These are phyloP conservation scores for Geranium brycei DNA, from an alignment of 345 rosid genomes.

Conservation along the genomic window DNA sequence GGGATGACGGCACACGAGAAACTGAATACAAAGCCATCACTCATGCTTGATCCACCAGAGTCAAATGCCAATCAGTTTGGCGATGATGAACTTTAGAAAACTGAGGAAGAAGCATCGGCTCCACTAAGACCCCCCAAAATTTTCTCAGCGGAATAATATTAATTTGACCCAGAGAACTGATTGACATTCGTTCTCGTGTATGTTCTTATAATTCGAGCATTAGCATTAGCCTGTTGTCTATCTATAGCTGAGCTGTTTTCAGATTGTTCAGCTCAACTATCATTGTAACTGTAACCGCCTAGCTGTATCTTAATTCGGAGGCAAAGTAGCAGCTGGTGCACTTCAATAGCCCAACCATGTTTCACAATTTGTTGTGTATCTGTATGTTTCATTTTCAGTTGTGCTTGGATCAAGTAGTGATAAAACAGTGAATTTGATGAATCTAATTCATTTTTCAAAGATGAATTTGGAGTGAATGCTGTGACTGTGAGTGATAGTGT, in stretches of 20 bases:
- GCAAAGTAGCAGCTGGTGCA: too few species aligned
- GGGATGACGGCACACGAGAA: conserved; percentile 21
- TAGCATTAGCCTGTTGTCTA: not conserved
- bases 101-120: not conserved
- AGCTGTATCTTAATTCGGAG: too few species aligned
- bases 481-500: too few species aligned
- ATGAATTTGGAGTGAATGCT: too few species aligned
- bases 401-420: too few species aligned
- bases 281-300: not conserved
- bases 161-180: not conserved
- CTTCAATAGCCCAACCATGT: too few species aligned
- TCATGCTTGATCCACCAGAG: not conserved
- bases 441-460: too few species aligned
- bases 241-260: not conserved
- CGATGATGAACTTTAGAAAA: not conserved
- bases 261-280: not conserved
- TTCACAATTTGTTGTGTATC: too few species aligned
- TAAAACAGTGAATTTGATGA: too few species aligned
- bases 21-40: not conserved
- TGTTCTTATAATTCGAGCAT: not conserved
- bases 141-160: not conserved
- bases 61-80: not conserved
- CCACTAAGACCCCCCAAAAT: not conserved
- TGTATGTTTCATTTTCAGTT: too few species aligned
- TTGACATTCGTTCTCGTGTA: not conserved